Conservation (phyloP, 345 rosid genomes). For the Firmiana major region DNA sequence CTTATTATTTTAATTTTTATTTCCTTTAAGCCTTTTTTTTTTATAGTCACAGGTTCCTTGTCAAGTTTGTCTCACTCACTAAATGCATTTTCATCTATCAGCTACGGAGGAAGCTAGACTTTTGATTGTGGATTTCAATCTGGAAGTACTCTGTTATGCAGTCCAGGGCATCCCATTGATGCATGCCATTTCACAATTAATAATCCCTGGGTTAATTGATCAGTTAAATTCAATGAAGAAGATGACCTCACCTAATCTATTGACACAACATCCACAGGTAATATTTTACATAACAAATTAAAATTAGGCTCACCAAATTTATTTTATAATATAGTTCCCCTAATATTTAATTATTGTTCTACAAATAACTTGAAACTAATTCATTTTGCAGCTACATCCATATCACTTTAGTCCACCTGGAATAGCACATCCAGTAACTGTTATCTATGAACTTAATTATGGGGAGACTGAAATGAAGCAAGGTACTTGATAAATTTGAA, state of each 20-base stretch:
- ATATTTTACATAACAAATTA: background rate
- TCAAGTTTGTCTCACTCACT: background rate
- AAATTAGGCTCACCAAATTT: background rate
- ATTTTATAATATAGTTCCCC: background rate
- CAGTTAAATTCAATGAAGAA: slow-evolving; percentile 70
- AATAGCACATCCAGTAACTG: slow-evolving; percentile 69
- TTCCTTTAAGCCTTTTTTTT: background rate
- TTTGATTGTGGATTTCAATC: slow-evolving; percentile 57
- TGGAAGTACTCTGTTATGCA: slow-evolving; percentile 76
- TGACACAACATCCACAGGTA: slow-evolving; percentile 63
- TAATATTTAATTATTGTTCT: background rate
- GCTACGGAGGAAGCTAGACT: slow-evolving; percentile 69
- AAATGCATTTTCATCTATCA: slow-evolving; percentile 28
- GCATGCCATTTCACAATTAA: slow-evolving; percentile 56
- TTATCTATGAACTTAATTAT: slow-evolving; percentile 78
- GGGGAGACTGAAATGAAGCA: slow-evolving; percentile 92
- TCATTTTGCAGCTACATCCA: slow-evolving; percentile 53
- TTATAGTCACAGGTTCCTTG: background rate
- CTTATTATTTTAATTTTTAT: background rate
- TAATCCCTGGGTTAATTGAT: slow-evolving; percentile 72
- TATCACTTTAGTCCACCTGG: slow-evolving; percentile 79
- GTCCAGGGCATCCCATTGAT: slow-evolving; percentile 60
- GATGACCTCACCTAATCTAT: slow-evolving; percentile 46
- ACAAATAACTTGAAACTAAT: slow-evolving; percentile 15
- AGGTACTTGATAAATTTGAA: slow-evolving; percentile 39